Percentiles rank a stretch among this genome's conserved stretches.
Conservation (phyloP, 2,329 filamentous ascomycete species). For the Blumeriella jaapii region DNA sequence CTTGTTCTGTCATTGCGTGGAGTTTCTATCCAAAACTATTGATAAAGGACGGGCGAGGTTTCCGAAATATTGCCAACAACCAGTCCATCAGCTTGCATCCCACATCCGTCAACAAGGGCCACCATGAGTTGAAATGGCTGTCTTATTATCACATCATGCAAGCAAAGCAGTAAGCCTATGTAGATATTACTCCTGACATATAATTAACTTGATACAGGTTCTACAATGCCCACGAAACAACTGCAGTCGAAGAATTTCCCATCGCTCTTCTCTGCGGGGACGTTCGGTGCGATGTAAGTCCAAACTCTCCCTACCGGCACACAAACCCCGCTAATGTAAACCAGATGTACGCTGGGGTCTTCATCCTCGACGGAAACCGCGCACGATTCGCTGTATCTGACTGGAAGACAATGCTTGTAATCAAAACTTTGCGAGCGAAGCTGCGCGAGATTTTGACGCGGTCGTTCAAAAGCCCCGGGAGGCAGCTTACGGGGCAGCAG, state of each 20-base stretch:
- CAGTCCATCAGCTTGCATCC: conserved; percentile 81
- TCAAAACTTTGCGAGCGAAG: conserved; percentile 66
- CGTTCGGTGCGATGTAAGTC: conserved; percentile 65
- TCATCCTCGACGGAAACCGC: conserved; percentile 78
- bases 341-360: conserved; percentile 74
- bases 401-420: conserved; percentile 83
- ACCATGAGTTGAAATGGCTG: conserved; percentile 61
- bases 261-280: conserved; percentile 81
- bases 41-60: conserved; percentile 70
- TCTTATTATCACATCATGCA: conserved; percentile 99
- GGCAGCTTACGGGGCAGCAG: conserved; percentile 51
- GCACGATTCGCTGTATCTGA: conserved; percentile 72
- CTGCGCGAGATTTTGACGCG: conserved; percentile 65
- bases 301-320: no score
- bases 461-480: conserved; percentile 57
- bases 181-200: not conserved
- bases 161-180: conserved; percentile 53
- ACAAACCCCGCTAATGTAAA: conserved; percentile 9
- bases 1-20: conserved; percentile 77
- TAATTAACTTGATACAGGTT: conserved; percentile 37
- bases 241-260: conserved; percentile 68
- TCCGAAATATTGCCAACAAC: conserved; percentile 87
- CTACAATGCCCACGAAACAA: conserved; percentile 86
- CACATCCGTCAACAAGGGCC: conserved; percentile 74
- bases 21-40: conserved; percentile 94